A percentile compares a stretch with the other conserved stretches of the same genome.
phyloP scores from a whole-genome alignment of 2,329 filamentous ascomycete genomes.

The Colletotrichum lentis region DNA sequence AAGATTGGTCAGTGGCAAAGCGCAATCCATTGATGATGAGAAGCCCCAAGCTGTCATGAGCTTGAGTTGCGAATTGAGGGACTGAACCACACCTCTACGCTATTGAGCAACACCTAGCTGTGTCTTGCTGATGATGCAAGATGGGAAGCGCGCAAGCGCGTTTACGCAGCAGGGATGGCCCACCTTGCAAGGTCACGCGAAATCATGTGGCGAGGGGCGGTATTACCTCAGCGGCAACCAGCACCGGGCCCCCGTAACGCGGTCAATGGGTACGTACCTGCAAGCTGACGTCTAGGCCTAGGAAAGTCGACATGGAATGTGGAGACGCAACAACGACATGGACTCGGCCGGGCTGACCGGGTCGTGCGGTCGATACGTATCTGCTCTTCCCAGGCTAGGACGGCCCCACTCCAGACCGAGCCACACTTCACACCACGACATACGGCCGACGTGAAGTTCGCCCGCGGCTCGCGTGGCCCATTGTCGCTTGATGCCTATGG shows the following conservation, averaged over 20 bases:
- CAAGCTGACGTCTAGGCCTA: not conserved
- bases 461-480: slow-evolving; percentile 18
- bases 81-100: not conserved
- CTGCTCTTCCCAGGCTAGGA: slow-evolving; percentile 23
- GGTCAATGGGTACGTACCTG: not conserved
- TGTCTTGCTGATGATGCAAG: slow-evolving; percentile 22
- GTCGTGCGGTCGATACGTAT: slow-evolving; percentile 27
- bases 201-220: slow-evolving; percentile 31
- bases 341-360: slow-evolving; percentile 34
- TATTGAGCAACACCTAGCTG: not conserved
- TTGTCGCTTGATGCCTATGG: slow-evolving; percentile 4
- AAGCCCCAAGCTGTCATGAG: not conserved
- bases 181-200: slow-evolving; percentile 26
- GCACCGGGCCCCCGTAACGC: not conserved
- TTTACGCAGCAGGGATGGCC: slow-evolving; percentile 33
- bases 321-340: slow-evolving; percentile 15
- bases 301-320: slow-evolving; percentile 12
- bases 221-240: slow-evolving; percentile 33
- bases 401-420: slow-evolving; percentile 29
- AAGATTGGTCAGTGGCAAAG: not conserved
- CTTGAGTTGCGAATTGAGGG: not conserved
- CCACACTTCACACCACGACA: slow-evolving; percentile 32
- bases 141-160: slow-evolving; percentile 30
- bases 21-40: slow-evolving; percentile 17
- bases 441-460: slow-evolving; percentile 14